Conservation (phyloP, 768 basidiomycete genomes). For the Pholiota microspora region DNA sequence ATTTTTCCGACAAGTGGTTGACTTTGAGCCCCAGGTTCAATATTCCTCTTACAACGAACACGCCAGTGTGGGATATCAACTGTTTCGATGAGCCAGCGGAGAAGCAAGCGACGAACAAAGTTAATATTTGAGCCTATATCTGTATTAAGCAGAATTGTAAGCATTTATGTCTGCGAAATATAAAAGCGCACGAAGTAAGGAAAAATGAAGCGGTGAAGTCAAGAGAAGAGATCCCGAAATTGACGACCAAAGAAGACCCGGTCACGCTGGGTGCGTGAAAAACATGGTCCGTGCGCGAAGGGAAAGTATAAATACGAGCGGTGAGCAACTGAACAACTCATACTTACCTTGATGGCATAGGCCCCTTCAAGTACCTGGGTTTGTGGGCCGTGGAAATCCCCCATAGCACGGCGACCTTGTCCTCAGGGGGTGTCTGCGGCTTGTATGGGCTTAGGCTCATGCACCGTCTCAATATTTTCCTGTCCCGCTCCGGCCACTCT, state of each 20-base stretch:
- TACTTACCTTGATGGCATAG: constrained; percentile 69
- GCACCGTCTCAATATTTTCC: constrained; percentile 83
- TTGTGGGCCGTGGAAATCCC: constrained; percentile 54
- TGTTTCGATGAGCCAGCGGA: constrained; percentile 58
- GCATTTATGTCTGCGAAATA: too few relatives aligned
- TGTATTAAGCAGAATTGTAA: too few relatives aligned
- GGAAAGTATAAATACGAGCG: constrained; percentile 20
- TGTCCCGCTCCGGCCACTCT: constrained; percentile 67
- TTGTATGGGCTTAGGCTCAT: constrained; percentile 76
- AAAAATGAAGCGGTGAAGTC: too few relatives aligned
- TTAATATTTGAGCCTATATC: constrained; percentile 10
- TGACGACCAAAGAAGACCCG: too few relatives aligned
- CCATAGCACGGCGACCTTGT: constrained; percentile 76
- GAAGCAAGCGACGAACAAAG: constrained; percentile 12
- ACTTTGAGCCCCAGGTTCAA: constrained; percentile 47
- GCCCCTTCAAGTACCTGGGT: constrained; percentile 54
- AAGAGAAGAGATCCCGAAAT: too few relatives aligned
- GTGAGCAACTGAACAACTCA: constrained; percentile 26
- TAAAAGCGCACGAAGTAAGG: too few relatives aligned
- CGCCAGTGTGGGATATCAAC: constrained; percentile 68
- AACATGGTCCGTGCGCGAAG: constrained; percentile 37
- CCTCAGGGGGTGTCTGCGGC: constrained; percentile 56
- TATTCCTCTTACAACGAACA: constrained; percentile 54
- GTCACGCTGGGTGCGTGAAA: background rate
- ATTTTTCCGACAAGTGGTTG: background rate